These are phyloP conservation scores for Epichloe gansuensis DNA, from an alignment of 2,329 filamentous ascomycete species.

Conservation along the genomic window DNA sequence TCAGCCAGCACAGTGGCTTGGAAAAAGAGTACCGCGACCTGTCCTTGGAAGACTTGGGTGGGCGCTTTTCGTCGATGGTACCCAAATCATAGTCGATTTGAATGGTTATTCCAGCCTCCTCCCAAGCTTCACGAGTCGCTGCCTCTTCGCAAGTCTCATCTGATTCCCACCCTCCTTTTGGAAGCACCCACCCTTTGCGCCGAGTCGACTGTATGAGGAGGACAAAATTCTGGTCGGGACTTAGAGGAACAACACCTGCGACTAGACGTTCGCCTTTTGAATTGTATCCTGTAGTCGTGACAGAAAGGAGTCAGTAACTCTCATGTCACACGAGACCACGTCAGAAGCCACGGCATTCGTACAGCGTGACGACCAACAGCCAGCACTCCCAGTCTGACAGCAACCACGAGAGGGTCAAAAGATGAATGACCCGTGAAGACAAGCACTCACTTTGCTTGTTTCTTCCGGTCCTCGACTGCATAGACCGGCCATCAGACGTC, in stretches of 20 bases:
- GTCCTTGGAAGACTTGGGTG: constrained; percentile 60
- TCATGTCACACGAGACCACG: constrained; percentile 1
- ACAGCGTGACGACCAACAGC: constrained; percentile 1
- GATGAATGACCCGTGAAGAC: constrained; percentile 3
- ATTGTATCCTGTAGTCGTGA: constrained; percentile 63
- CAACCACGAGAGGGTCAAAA: background rate
- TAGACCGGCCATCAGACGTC: constrained; percentile 35
- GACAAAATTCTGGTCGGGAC: constrained; percentile 73
- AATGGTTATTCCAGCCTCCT: constrained; percentile 88
- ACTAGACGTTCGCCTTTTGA: constrained; percentile 87
- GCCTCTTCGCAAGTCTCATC: constrained; percentile 83
- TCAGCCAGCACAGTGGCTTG: constrained; percentile 82
- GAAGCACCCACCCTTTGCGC: constrained; percentile 88
- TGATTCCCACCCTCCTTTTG: constrained; percentile 94
- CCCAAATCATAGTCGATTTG: constrained; percentile 77
- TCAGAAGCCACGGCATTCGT: background rate
- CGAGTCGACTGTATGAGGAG: constrained; percentile 88
- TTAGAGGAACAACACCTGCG: constrained; percentile 85
- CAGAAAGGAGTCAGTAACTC: constrained; percentile 10
- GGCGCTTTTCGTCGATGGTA: constrained; percentile 70
- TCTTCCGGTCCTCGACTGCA: constrained; percentile 66
- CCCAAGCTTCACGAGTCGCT: constrained; percentile 87
- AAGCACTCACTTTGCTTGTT: constrained; percentile 62
- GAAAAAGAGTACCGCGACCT: constrained; percentile 60
- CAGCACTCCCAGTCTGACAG: background rate